Base-by-base conservation (phyloP, 2,329 filamentous ascomycete species). In the Epichloe sylvatica region DNA sequence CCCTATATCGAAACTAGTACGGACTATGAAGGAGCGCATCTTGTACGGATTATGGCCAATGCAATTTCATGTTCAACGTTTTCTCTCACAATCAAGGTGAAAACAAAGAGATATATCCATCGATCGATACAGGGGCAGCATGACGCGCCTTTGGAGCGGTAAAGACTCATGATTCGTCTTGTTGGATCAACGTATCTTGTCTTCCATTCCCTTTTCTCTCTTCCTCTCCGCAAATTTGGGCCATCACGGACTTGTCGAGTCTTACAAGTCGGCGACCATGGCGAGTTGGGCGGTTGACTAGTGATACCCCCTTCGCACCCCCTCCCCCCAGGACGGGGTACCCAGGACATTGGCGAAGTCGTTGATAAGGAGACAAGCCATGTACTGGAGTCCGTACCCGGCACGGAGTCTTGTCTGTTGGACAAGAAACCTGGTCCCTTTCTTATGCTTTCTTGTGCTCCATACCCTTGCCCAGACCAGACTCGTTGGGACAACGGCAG, bases 401-500 rank as follows among this genome's bases (percentile, higher is more conserved):
- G 47, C 43, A 50, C 51, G 36, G 47, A 47, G 47, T 5, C 5
- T 6, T 6, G 23, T 33, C 48, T 49, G 45, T 34, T 47, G 17
- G 39, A 51, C 38, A 40, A 45, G 39, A 48, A 43, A 45, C 43
- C 46, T 46, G 51, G 48, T 50, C 21, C 30, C 17, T 46, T 45
- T 48, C 42, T 44, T 48, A 46, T 48, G 49, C 39, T 47, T 45
- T 48, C 42, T 44, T 48, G 49, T 48, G 49, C 39, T 47, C 45
- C 44, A 38, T 41, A 33, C 35, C 38, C 44, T 47, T 50, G 40
- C 45, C 30, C 51, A 48, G 45, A 37, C 47, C 51, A 48, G 45
- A 37, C 47, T 36, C 21, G 25, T 47, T 41, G 34, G 34, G 36
- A 45, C 46, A 45, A 45, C 47, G 44, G 47, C 51, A 50, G 48